Evolutionary conservation across 805 yeast species (phyloP), one percentile per base, ranked within the genome.

Genomic region (Hanseniaspora hatyaiensis): DNA sequence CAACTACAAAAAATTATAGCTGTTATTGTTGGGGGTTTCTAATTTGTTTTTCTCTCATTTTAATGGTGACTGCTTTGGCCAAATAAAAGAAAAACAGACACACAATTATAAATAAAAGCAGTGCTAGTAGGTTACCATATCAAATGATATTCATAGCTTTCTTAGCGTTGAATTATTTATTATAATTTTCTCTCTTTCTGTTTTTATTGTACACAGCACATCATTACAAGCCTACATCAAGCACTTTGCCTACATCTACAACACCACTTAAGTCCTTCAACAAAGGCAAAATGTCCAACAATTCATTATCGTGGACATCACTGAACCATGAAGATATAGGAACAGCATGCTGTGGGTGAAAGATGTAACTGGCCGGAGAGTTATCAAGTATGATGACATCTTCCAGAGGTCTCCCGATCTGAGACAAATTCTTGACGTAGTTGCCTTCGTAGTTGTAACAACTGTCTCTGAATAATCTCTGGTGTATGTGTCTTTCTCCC

Each of bases 311-410:
- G 63, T 92, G 98, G 24, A 92, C 78, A 65, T 92, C 99, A 55
- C 95, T 84, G 70, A 92, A 92, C 99, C 99, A 92, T 62, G 92
- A 80, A 54, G 95, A 84, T 24, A 92, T 84, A 20, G 99, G 99
- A 24, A 92, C 82, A 8, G 97, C 94, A 67, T 92, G 96, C 63
- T 86, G 94, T 18, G 98, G 99, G 61, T 92, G 97, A 71, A 92
- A 84, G 49, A 89, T 80, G 65, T 92, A 92, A n/a, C 96, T 85
- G 3, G 97, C 95, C 1, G 99, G 97, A 2, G 97, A 88, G 65
- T 92, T 92, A 68, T 92, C 99, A 54, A 92, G 78, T 54, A 92
- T 92, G 50, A 92, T 87, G 37, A 82, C 69, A 54, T 87, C 94
- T 49, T 74, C 67, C 52, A 92, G 68, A 2, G 96, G 96, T 57